Conservation (phyloP, 768 basidiomycete genomes). For the Termitomyces sp. region DNA sequence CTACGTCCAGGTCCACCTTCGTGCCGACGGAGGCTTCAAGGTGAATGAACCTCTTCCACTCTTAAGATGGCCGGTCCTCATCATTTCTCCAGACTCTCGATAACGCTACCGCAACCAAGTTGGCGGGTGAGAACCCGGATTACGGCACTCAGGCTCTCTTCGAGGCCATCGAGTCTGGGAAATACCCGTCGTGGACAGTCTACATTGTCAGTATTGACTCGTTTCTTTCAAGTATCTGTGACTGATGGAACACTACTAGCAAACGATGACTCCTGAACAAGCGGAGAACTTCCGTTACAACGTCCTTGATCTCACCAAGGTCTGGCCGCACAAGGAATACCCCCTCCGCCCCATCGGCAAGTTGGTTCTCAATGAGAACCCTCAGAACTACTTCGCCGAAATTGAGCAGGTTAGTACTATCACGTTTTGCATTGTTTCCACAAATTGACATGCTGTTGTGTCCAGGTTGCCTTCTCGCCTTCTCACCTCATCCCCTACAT, state of each 20-base stretch:
- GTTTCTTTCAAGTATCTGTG: background rate
- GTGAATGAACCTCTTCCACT: constrained; percentile 26
- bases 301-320: constrained; percentile 85
- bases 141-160: constrained; percentile 78
- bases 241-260: constrained; percentile 33
- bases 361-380: constrained; percentile 75
- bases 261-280: constrained; percentile 92
- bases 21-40: constrained; percentile 79
- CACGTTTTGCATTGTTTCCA: constrained; percentile 4
- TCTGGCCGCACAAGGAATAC: constrained; percentile 85
- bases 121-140: constrained; percentile 79
- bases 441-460: background rate
- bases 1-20: constrained; percentile 86
- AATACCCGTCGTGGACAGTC: constrained; percentile 86
- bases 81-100: constrained; percentile 58
- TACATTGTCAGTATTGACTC: constrained; percentile 57
- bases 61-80: background rate
- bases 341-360: constrained; percentile 90
- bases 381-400: constrained; percentile 90
- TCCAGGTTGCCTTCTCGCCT: constrained; percentile 77
- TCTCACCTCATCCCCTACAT: constrained; percentile 86
- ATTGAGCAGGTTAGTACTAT: constrained; percentile 73
- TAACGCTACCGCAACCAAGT: constrained; percentile 54
- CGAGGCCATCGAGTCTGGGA: constrained; percentile 76
- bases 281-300: constrained; percentile 91